These are phyloP conservation scores for Scheffersomyces titani DNA, from an alignment of 1,139 yeast genomes.

Conservation along the genomic window DNA sequence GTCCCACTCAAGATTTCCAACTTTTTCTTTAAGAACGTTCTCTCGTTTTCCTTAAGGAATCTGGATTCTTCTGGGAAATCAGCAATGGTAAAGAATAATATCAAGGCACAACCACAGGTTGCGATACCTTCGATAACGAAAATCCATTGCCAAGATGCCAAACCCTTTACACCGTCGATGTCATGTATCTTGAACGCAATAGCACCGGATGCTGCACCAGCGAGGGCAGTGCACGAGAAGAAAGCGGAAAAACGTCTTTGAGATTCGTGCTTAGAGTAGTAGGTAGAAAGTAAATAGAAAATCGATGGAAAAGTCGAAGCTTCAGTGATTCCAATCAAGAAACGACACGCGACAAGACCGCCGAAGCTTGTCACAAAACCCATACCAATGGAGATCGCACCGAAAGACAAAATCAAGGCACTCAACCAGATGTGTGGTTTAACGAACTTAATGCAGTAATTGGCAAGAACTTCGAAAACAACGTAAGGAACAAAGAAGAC, in stretches of 20 bases:
- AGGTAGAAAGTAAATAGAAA: conserved; percentile 63
- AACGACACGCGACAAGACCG: conserved; percentile 60
- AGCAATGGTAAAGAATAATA: conserved; percentile 66
- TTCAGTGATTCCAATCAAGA: conserved; percentile 65
- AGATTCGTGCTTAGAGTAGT: conserved; percentile 60
- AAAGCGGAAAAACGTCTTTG: conserved; percentile 70
- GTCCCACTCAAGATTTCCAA: conserved; percentile 53
- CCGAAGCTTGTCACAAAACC: conserved; percentile 64
- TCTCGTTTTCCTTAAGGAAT: conserved; percentile 51
- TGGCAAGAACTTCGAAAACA: conserved; percentile 66
- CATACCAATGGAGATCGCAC: conserved; percentile 63
- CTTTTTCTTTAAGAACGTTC: conserved; percentile 52
- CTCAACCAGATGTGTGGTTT: conserved; percentile 69
- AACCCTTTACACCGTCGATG: conserved; percentile 37
- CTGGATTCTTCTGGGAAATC: conserved; percentile 61
- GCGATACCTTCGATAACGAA: conserved; percentile 73
- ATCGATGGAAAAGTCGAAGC: conserved; percentile 75
- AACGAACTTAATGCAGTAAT: conserved; percentile 58
- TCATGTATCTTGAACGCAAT: conserved; percentile 45
- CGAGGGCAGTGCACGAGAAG: conserved; percentile 49
- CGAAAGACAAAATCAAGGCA: conserved; percentile 58
- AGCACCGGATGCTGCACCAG: conserved; percentile 45
- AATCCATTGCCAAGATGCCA: conserved; percentile 71
- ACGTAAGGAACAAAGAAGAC: conserved; percentile 75
- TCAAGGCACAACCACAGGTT: conserved; percentile 58